A percentile compares a stretch with the other conserved stretches of the same genome.
Evolutionary conservation across 2,329 filamentous ascomycete species (phyloP).

Genomic region (Penicillium palitans): DNA sequence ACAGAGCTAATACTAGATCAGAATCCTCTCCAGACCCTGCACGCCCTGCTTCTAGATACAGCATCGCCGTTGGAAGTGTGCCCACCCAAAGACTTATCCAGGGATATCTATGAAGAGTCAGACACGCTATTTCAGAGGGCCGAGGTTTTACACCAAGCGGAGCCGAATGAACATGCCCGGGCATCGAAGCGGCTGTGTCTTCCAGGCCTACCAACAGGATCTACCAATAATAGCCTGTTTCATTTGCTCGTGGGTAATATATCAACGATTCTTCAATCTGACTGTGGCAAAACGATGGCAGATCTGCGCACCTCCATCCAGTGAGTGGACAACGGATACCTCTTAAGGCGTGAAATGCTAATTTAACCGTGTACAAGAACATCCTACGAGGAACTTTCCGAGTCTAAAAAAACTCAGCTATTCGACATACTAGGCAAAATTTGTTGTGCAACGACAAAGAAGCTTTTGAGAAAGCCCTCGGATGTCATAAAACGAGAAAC

Average conservation of each 20-base stretch:
- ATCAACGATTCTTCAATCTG: slow-evolving; percentile 38
- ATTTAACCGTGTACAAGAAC: slow-evolving; percentile 30
- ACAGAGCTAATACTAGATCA: slow-evolving; percentile 22
- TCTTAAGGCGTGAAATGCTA: background rate
- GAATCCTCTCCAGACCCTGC: slow-evolving; percentile 27
- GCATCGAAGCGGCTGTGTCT: slow-evolving; percentile 40
- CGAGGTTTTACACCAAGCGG: slow-evolving; percentile 8
- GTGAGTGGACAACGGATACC: slow-evolving; percentile 45
- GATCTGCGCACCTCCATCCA: slow-evolving; percentile 47
- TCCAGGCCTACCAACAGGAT: slow-evolving; percentile 35
- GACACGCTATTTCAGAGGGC: slow-evolving; percentile 12
- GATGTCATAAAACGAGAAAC: slow-evolving; percentile 23
- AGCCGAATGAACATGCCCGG: slow-evolving; percentile 24
- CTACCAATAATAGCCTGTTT: slow-evolving; percentile 31
- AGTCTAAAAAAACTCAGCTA: slow-evolving; percentile 53
- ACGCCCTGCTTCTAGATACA: slow-evolving; percentile 11
- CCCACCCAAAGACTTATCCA: background rate
- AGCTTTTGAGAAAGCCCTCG: slow-evolving; percentile 39
- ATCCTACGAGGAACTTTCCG: slow-evolving; percentile 50
- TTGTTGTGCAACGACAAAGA: slow-evolving; percentile 57
- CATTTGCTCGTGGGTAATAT: slow-evolving; percentile 37
- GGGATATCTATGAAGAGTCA: background rate
- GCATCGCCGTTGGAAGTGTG: background rate
- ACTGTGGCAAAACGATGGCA: slow-evolving; percentile 37
- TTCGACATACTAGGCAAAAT: slow-evolving; percentile 59